These are phyloP conservation scores for Podila epigama DNA, from an alignment of 192 early-diverging fungal species.

Conservation along the genomic window DNA sequence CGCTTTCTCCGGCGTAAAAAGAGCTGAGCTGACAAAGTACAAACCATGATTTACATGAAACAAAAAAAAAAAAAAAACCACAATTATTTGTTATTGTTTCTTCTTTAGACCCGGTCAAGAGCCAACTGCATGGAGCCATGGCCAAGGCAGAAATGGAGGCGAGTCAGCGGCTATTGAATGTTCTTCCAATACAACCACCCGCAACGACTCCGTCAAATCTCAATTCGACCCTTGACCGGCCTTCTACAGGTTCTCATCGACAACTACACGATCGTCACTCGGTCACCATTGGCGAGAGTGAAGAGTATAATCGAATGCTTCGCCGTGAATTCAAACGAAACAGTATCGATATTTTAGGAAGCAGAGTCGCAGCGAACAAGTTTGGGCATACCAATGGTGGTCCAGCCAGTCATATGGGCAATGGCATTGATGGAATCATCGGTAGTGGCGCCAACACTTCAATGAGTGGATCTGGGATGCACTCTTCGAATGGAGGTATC, in stretches of 20 bases:
- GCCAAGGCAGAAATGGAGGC: conserved; percentile 64
- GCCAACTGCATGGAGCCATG: conserved; percentile 60
- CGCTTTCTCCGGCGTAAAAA: too few relatives aligned
- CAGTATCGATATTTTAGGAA: conserved; percentile 41
- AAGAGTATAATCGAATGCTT: conserved; percentile 53
- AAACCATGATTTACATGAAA: too few relatives aligned
- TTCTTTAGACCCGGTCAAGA: conserved; percentile 52
- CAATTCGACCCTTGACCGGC: conserved; percentile 21
- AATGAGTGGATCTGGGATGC: conserved; percentile 20
- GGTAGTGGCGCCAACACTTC: conserved; percentile 19
- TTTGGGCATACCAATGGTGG: too few relatives aligned
- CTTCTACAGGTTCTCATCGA: conserved; percentile 48
- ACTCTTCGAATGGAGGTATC: conserved; percentile 11
- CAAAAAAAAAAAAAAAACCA: too few relatives aligned
- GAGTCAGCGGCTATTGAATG: conserved; percentile 42
- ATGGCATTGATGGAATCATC: too few relatives aligned
- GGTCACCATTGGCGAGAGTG: conserved; percentile 53
- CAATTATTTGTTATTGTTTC: background rate
- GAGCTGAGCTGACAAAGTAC: too few relatives aligned
- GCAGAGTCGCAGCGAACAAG: conserved; percentile 7
- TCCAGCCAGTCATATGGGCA: too few relatives aligned
- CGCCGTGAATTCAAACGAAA: conserved; percentile 33
- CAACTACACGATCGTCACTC: conserved; percentile 68
- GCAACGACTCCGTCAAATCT: too few relatives aligned
- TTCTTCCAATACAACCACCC: conserved; percentile 42